Evolutionary conservation across 2,329 filamentous ascomycete genomes (phyloP), one percentile per base, ranked within the genome.

Genomic region (Apiospora hydei): DNA sequence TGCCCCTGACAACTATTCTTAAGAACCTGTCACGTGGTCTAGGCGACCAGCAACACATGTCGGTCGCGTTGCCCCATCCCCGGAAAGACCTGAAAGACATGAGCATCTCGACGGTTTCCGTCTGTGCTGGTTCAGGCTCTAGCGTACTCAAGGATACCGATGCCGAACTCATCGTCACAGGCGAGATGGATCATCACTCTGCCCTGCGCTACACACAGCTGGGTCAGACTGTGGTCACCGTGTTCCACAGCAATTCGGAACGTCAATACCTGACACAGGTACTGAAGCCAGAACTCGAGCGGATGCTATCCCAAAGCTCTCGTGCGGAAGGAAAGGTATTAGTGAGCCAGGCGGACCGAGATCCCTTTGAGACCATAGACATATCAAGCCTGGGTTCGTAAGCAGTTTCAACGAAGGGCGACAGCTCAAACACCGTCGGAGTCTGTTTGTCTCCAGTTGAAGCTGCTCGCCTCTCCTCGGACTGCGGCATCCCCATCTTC

Each of bases 161-260:
- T 57, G 94, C 95, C 0, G 94, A 98, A 78, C 82, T 98, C 51
- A 83, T 97, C 4, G 93, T 99, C 77, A 98, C 94, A 0, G 96
- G 96, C 1, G 96, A 99, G 84, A 89, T 98, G 86, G 93, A 90
- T 78, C 96, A 99, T 80, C 96, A 99, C 80, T 94, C 96, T 75
- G 95, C 96, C 3, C 88, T 99, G 72, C 90, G 93, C 51, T 94
- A 95, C 1, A 94, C 93, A 41, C 95, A 98, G 84, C 89, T 91
- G 72, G 95, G 95, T 1, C 92, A 92, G 74, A 92, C 91, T 71
- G 93, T 98, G 0, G 89, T 98, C 69, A 93, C 92, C 53, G 87
- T 97, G 67, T 97, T 98, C 78, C 96, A 99, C 81, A 96, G 93
- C 77, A 98, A 98, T 82, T 96, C 94, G 0, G 96, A 99, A 85